Evolutionary conservation across 495 filamentous ascomycete genomes (phyloP).

Genomic region (Penicillium herquei): DNA sequence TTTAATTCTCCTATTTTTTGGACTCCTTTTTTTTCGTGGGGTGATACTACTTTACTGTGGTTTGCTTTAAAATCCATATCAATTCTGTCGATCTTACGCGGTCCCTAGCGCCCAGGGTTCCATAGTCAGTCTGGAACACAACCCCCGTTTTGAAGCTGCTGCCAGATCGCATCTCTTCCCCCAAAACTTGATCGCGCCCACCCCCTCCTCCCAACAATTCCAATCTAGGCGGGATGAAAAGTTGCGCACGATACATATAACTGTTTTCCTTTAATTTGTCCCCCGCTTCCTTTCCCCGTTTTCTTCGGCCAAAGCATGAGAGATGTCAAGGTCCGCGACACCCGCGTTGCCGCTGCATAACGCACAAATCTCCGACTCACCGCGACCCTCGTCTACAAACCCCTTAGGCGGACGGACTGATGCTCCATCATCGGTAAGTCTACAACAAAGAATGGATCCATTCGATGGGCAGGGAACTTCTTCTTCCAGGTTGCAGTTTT

Average conservation of each 20-base stretch:
- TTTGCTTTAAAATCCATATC: not conserved
- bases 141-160: slow-evolving; percentile 24
- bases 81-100: slow-evolving; percentile 1
- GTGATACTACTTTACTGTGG: not conserved
- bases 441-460: not conserved
- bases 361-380: slow-evolving; percentile 36
- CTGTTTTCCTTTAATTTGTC: slow-evolving; percentile 8
- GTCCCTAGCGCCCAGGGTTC: slow-evolving; percentile 9
- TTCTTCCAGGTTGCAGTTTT: not conserved
- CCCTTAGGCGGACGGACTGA: slow-evolving; percentile 34
- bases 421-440: slow-evolving; percentile 35
- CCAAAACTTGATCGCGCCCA: slow-evolving; percentile 16
- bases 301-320: slow-evolving; percentile 40
- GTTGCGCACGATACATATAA: slow-evolving; percentile 18
- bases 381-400: slow-evolving; percentile 36
- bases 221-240: slow-evolving; percentile 35
- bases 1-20: not conserved
- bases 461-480: not conserved
- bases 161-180: slow-evolving; percentile 33
- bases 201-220: slow-evolving; percentile 10
- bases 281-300: slow-evolving; percentile 12
- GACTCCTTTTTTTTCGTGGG: not conserved
- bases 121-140: slow-evolving; percentile 13
- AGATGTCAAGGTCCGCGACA: slow-evolving; percentile 61
- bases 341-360: slow-evolving; percentile 57